A percentile compares a stretch with the other conserved stretches of the same genome.
Conservation (phyloP, 257 asterid species). For the Capsicum chinense region DNA sequence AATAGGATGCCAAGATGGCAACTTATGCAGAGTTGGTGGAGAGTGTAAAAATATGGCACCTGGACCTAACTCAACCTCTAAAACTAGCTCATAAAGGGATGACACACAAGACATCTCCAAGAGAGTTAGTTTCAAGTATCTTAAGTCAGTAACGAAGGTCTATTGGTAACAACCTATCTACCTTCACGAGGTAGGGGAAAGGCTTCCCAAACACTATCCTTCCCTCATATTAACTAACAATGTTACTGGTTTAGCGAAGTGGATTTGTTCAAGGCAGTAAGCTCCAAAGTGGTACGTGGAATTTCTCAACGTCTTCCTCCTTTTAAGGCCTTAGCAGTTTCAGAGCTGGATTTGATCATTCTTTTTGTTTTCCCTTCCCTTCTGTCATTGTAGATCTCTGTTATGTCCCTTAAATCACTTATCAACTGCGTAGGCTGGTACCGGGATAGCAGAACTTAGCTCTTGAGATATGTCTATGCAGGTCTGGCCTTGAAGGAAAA, state of each 20-base stretch:
- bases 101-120: too few relatives aligned
- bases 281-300: not conserved
- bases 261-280: not conserved
- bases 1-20: too few relatives aligned
- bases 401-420: slow-evolving; percentile 27
- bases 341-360: slow-evolving; percentile 12
- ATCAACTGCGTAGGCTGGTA: slow-evolving; percentile 75
- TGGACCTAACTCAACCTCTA: too few relatives aligned
- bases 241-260: not conserved
- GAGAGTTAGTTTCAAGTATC: too few relatives aligned
- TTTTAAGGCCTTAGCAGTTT: not conserved
- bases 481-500: slow-evolving; percentile 49
- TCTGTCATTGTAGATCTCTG: not conserved
- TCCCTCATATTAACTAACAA: not conserved
- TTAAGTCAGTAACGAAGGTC: too few relatives aligned
- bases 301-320: not conserved
- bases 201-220: too few relatives aligned
- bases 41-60: too few relatives aligned
- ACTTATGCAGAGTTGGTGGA: too few relatives aligned
- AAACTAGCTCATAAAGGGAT: too few relatives aligned
- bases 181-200: too few relatives aligned
- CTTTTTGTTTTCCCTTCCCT: not conserved
- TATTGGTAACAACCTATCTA: too few relatives aligned
- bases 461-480: slow-evolving; percentile 78
- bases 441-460: slow-evolving; percentile 98